Evolutionary conservation across 2,329 filamentous ascomycete species (phyloP).

Genomic region (Fusarium sp.): DNA sequence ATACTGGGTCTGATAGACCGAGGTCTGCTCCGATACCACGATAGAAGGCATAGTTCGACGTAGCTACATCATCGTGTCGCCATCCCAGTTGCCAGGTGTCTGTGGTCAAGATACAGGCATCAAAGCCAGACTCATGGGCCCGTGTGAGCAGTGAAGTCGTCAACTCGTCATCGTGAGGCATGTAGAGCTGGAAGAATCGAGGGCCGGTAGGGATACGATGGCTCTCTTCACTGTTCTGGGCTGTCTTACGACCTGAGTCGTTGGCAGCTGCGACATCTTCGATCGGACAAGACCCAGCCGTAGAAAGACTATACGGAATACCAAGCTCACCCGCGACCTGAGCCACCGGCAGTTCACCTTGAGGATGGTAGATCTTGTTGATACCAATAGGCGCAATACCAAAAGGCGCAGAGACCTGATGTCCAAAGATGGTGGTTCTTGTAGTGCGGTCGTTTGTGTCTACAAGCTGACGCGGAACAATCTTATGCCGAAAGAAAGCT

Average conservation of each 20-base stretch:
- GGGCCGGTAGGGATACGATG: neutral
- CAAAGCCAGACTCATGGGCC: neutral
- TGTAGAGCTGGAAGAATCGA: constrained; percentile 14
- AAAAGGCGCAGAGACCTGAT: constrained; percentile 13
- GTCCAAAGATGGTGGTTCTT: neutral
- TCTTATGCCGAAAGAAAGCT: constrained; percentile 14
- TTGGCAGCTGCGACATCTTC: constrained; percentile 9
- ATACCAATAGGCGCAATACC: constrained; percentile 10
- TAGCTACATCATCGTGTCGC: constrained; percentile 14
- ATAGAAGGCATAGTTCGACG: constrained; percentile 16
- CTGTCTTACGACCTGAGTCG: neutral
- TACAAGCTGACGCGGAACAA: constrained; percentile 11
- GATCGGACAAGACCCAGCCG: constrained; percentile 5
- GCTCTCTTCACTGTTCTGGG: neutral
- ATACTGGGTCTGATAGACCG: constrained; percentile 5
- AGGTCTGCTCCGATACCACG: constrained; percentile 7
- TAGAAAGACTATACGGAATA: constrained; percentile 12
- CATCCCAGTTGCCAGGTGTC: constrained; percentile 18
- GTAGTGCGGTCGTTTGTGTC: constrained; percentile 4
- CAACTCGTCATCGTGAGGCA: constrained; percentile 11
- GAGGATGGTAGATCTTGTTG: constrained; percentile 20
- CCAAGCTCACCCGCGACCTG: constrained; percentile 8
- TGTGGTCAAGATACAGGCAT: constrained; percentile 2
- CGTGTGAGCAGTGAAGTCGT: neutral
- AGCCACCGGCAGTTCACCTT: constrained; percentile 15